Percentiles rank a stretch among this genome's conserved stretches.
Evolutionary conservation across 164 flowering plant species (phyloP).

Genomic region (Pachysandra terminalis): DNA sequence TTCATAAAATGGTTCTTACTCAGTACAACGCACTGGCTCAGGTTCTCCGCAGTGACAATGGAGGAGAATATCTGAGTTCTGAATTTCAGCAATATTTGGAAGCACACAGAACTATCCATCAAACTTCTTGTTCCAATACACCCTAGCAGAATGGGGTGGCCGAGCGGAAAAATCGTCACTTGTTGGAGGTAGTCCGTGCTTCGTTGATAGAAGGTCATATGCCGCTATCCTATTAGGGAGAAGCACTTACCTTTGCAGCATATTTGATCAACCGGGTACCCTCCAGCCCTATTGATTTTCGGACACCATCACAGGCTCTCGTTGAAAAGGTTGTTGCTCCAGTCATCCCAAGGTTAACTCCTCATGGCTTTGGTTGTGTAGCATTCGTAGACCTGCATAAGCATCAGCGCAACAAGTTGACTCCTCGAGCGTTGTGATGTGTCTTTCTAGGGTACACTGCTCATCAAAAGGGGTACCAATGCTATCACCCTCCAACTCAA

Average conservation of each 20-base stretch:
- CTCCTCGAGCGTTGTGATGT: constrained; percentile 2
- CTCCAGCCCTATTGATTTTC: neutral
- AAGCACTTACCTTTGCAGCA: neutral
- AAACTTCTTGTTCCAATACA: no score
- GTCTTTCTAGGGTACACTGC: constrained; percentile 5
- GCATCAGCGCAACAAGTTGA: constrained; percentile 1
- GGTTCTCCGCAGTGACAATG: neutral
- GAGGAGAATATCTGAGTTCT: no score
- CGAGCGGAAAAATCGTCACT: no score
- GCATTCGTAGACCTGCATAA: constrained; percentile 12
- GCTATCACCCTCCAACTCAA: constrained; percentile 2
- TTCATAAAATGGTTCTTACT: neutral
- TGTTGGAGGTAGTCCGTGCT: no score
- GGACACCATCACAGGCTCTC: constrained; percentile 7
- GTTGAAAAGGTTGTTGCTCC: neutral
- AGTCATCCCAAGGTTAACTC: neutral
- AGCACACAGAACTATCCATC: no score
- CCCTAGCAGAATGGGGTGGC: no score
- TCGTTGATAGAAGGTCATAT: no score
- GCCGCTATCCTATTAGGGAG: neutral
- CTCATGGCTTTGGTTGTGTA: constrained; percentile 8
- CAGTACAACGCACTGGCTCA: neutral
- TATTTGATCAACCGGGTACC: neutral
- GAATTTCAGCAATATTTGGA: no score
- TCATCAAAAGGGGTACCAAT: neutral